phyloP scores from a whole-genome alignment of 805 yeast genomes.

The Saturnispora halmiae region DNA sequence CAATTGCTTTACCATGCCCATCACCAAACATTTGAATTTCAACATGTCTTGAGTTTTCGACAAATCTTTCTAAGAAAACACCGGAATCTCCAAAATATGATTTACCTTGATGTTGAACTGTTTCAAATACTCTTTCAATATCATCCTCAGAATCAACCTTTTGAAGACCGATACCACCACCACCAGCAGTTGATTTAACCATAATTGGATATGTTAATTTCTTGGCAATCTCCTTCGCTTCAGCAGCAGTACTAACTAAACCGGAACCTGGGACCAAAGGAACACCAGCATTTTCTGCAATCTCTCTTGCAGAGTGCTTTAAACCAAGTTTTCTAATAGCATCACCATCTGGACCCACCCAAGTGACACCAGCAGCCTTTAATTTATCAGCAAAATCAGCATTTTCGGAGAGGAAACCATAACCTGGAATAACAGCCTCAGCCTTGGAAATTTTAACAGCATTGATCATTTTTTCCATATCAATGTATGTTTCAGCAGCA shows the following conservation, averaged over 20 bases:
- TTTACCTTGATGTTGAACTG: conserved; percentile 90
- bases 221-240: conserved; percentile 69
- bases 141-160: conserved; percentile 80
- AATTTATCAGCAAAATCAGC: conserved; percentile 93
- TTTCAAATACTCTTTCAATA: conserved; percentile 73
- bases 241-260: conserved; percentile 58
- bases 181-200: conserved; percentile 98
- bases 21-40: conserved; percentile 97
- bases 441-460: conserved; percentile 82
- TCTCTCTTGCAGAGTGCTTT: conserved; percentile 93
- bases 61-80: conserved; percentile 89
- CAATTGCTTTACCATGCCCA: conserved; percentile 86
- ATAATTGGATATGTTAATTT: conserved; percentile 78
- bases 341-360: conserved; percentile 95
- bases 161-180: conserved; percentile 97
- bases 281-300: conserved; percentile 84
- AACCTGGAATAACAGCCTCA: conserved; percentile 96
- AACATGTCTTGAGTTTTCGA: conserved; percentile 91
- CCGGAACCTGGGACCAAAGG: conserved; percentile 98
- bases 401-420: conserved; percentile 92
- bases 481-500: conserved; percentile 86
- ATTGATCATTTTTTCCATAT: conserved; percentile 71
- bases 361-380: conserved; percentile 70
- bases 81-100: conserved; percentile 93
- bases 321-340: conserved; percentile 86